Base-by-base conservation (phyloP, 2,329 filamentous ascomycete species). In the Ramularia collo-cygni region DNA sequence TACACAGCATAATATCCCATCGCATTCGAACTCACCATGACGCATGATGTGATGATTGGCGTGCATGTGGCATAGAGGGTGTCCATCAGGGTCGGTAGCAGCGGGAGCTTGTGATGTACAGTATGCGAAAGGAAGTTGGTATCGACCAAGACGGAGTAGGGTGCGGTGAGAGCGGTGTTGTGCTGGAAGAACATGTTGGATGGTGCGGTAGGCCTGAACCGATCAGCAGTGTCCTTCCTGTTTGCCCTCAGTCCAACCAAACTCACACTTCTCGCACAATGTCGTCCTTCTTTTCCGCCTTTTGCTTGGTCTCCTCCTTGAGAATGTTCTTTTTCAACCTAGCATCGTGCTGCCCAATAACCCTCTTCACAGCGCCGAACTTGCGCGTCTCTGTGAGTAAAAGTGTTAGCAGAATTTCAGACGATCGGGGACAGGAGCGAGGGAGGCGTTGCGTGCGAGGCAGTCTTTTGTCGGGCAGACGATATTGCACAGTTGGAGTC, bases 321-420 rank as follows among this genome's bases (percentile, higher is more conserved):
- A 75, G 67, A 54, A 83, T 76, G 66, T 93, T 93, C 66, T 86
- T 82, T 64, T 90, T 88, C 62, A 93, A 71, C 41, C 88, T 75
- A 32, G 77, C 79, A 71, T 96, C 89, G 43, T 80, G 78, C 58
- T 84, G 79, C 35, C 85, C 81, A 54, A 95, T 88, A 38, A 95
- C 70, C 53, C 86, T 75, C 71, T 95, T 93, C 59, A 88, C 79
- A 66, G 77, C 52, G 26, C 80, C 90, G 64, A 95, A 96, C 70
- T 95, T 95, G 70, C 89, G 81, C 38, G 86, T 94, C 64, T 81
- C 86, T n/a, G n/a, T n/a, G n/a, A n/a, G n/a, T n/a, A n/a, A n/a
- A n/a, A n/a, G n/a, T n/a, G n/a, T n/a, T n/a, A n/a, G n/a, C n/a
- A n/a, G n/a, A n/a, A n/a, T n/a, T n/a, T n/a, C n/a, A n/a, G n/a